Conservation (phyloP, 2,329 filamentous ascomycete species). For the Microcyclosporella mali region DNA sequence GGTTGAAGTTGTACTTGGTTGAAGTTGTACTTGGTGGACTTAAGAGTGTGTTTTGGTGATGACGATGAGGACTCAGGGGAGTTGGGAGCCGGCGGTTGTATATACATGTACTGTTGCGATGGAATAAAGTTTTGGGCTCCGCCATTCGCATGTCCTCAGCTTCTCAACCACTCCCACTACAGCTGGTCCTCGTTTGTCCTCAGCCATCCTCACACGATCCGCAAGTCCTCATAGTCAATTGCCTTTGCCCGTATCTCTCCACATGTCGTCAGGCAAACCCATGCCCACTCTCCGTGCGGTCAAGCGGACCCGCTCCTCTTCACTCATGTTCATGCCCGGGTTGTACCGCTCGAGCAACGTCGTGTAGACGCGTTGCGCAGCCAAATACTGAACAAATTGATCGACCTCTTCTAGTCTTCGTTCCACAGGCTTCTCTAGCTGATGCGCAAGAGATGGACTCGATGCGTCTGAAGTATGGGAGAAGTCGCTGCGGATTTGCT, state of each 20-base stretch:
- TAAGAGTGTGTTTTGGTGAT: too few species aligned
- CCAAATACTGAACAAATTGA: constrained; percentile 73
- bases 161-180: not conserved
- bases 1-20: too few species aligned
- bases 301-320: constrained; percentile 74
- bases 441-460: constrained; percentile 35
- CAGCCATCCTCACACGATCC: not conserved
- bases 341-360: constrained; percentile 87
- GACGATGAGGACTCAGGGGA: not conserved
- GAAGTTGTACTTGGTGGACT: too few species aligned
- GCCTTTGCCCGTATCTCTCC: not conserved
- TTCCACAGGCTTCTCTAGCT: constrained; percentile 24
- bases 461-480: constrained; percentile 22
- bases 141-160: not conserved
- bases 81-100: not conserved
- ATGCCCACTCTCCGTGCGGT: constrained; percentile 84
- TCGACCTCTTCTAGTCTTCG: constrained; percentile 52
- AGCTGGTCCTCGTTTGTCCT: not conserved
- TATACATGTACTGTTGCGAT: not conserved
- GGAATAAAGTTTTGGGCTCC: not conserved
- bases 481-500: constrained; percentile 61
- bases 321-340: constrained; percentile 80
- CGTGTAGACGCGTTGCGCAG: constrained; percentile 77
- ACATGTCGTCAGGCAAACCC: constrained; percentile 64
- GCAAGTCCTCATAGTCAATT: too few species aligned